Conservation (phyloP, 176 grass and related monocot genomes). For the Rhynchospora pubera region DNA sequence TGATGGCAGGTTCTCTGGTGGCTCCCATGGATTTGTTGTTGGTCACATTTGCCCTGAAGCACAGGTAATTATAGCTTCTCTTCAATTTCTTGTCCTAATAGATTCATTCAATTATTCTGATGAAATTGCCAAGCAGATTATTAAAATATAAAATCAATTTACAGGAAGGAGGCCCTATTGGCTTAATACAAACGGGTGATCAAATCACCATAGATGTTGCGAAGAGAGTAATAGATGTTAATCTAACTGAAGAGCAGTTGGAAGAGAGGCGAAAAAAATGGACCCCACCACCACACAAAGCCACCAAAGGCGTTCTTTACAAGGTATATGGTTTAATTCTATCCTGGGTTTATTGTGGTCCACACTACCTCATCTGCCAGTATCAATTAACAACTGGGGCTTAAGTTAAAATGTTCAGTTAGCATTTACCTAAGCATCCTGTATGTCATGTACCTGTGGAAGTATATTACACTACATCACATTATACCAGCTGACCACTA, state of each 20-base stretch:
- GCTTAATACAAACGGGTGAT: slow-evolving; percentile 76
- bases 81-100: slow-evolving; percentile 8
- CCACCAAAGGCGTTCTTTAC: slow-evolving; percentile 55
- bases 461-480: neutral
- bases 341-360: neutral
- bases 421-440: neutral
- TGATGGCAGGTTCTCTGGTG: slow-evolving; percentile 97
- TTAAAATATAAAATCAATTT: slow-evolving; percentile 23
- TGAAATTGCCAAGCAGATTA: slow-evolving; percentile 18
- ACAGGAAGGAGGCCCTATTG: slow-evolving; percentile 89
- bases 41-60: slow-evolving; percentile 97
- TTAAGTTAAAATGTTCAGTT: neutral
- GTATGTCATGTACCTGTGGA: neutral
- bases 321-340: slow-evolving; percentile 42
- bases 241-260: slow-evolving; percentile 53
- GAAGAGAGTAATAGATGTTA: slow-evolving; percentile 68
- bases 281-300: slow-evolving; percentile 45
- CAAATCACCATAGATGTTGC: slow-evolving; percentile 72
- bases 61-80: slow-evolving; percentile 45
- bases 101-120: neutral
- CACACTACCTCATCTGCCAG: neutral
- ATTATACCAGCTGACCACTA: neutral
- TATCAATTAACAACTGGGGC: neutral
- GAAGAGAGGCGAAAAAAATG: slow-evolving; percentile 63
- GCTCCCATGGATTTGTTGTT: slow-evolving; percentile 97